Base-by-base conservation (phyloP, 257 asterid species). In the Cruciata laevipes region DNA sequence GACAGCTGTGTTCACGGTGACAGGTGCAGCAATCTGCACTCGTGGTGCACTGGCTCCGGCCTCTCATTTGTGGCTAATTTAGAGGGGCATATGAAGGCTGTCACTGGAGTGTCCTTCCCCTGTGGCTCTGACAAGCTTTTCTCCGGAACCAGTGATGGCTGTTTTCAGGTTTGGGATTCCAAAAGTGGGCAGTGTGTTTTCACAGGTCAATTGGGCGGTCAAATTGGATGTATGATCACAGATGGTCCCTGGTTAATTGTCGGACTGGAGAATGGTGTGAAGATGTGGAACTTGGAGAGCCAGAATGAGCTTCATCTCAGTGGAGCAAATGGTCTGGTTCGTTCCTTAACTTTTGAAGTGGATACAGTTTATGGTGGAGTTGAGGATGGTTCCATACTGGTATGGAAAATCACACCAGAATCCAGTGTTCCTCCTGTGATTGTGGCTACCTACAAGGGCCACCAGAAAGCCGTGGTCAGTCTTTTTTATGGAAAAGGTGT, bases 181-280 rank as follows among this genome's bases (percentile, higher is more conserved):
- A 59, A 59, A 6, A 59, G 38, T 59, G 63, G 63, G 8, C 10
- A 42, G 69, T 65, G 81, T 62, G 72, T 67, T 67, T 78, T 65
- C 42, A 30, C 53, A 47, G 78, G 73, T 32, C 24, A 13, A 52
- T 60, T 75, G 4, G 75, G 63, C 27, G 68, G 80, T 73, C 81
- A 78, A 67, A 80, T 82, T 7, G 77, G 83, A 20, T 87, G 82
- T 74, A 53, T 87, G 76, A 60, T 77, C 10, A 71, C 72, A 60
- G 86, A 87, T 82, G 92, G 87, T 52, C 79, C 82, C 23, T 83
- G 88, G 89, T 40, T 87, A 21, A 83, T 85, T 74, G 87, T 71
- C 44, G 95, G 96, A 55, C 53, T 78, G 67, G 68, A 72, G 1
- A 82, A 81, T 69, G 61, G 66, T 56, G 79, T 89, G 14, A 85